Evolutionary conservation across 768 basidiomycete genomes (phyloP).

Genomic region (Auriculariales sp.): DNA sequence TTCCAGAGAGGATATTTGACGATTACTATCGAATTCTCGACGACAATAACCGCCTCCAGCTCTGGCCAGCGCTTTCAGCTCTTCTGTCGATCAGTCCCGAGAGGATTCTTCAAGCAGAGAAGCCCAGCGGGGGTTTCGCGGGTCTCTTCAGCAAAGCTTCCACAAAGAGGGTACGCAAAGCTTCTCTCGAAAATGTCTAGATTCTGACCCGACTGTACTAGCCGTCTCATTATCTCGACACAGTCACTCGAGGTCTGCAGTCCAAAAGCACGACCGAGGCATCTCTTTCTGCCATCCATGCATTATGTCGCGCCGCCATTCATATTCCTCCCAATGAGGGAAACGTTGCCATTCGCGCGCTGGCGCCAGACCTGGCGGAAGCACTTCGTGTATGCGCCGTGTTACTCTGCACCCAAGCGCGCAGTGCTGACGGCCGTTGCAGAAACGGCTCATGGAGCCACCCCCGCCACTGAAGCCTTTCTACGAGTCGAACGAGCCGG

Average conservation of each 20-base stretch:
- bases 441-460: constrained; percentile 18
- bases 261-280: neutral
- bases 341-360: constrained; percentile 46
- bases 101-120: constrained; percentile 35
- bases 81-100: constrained; percentile 67
- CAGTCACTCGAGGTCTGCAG: neutral
- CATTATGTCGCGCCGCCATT: constrained; percentile 53
- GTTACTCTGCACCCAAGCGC: neutral
- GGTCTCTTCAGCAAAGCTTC: neutral
- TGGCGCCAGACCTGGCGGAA: constrained; percentile 61
- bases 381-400: constrained; percentile 51
- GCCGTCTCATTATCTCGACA: neutral
- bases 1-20: constrained; percentile 80
- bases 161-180: neutral
- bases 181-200: too few species aligned
- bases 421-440: neutral
- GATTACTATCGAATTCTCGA: constrained; percentile 36
- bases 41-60: constrained; percentile 24
- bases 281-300: neutral
- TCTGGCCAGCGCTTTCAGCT: constrained; percentile 73
- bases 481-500: constrained; percentile 57
- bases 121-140: neutral
- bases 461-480: constrained; percentile 30
- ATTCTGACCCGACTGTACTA: too few species aligned
- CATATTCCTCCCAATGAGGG: constrained; percentile 28